Base-by-base conservation (phyloP, 352 stramenopile species). In the Phytophthora chlamydospora region DNA sequence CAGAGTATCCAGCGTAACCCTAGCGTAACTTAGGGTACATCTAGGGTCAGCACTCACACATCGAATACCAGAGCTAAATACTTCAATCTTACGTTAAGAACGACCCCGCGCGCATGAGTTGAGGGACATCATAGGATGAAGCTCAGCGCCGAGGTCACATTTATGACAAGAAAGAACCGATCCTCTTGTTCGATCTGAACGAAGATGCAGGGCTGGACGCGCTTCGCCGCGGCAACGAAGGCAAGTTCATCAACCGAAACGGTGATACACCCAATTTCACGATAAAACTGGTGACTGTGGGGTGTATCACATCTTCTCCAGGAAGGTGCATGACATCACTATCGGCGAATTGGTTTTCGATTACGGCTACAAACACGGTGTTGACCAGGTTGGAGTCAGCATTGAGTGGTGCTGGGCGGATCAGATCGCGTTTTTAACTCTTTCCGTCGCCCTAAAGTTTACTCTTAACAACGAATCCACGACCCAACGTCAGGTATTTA, bases 141-240 rank as follows among this genome's bases (percentile, higher is more conserved):
- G n/a, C n/a, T n/a, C n/a, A 88, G 54, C 66, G 80, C 1, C 76
- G 80, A 54, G 90, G 89, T 13, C 59, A 64, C 12, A 83, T 96
- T 46, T 95, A 96, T 66, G 85, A 96, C 67, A 85, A 84, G 66
- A 62, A 80, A 35, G 83, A 89, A 51, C 83, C 76, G 62, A 88
- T 73, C 14, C 98, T 96, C 55, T 51, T 98, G 17, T 98, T 98
- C 63, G 91, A 98, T 68, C 52, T 97, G 35, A 96, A 92, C 47
- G 83, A 88, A 10, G 92, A 98, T 29, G 79, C 76, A 19, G 81
- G 91, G 21, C 62, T 98, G 21, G 95, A 98, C 61, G 91, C 93
- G 1, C 76, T 91, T 21, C 82, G 87, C 19, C 88, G 87, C 31
- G 93, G 95, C 21, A 98, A 98, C 77, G 97, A 98, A 66, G 91